A percentile compares a stretch with the other conserved stretches of the same genome.
Evolutionary conservation across 176 grass and related monocot genomes (phyloP).

Genomic region (Ensete glaucum): DNA sequence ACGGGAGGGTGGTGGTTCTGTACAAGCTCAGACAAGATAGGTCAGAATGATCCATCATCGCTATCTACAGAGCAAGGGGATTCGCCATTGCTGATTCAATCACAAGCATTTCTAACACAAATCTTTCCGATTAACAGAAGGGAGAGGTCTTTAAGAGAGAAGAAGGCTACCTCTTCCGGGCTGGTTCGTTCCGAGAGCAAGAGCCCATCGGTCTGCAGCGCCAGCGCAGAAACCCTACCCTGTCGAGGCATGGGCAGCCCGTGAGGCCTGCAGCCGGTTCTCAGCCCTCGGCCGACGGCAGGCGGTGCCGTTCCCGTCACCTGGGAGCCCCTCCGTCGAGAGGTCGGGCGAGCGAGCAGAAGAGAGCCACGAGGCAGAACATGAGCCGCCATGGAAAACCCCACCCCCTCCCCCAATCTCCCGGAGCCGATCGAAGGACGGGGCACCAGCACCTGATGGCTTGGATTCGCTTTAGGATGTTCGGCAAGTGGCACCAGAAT

Average conservation of each 20-base stretch:
- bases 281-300: neutral
- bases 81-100: too few species aligned
- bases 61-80: too few species aligned
- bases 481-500: too few species aligned
- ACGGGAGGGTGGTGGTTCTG: too few species aligned
- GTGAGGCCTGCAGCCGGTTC: neutral
- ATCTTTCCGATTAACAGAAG: neutral
- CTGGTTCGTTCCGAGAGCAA: constrained; percentile 5
- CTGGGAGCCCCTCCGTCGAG: neutral
- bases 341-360: neutral
- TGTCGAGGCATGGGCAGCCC: neutral
- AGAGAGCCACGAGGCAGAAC: neutral
- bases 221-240: neutral
- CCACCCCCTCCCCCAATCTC: neutral
- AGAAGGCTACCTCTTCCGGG: neutral
- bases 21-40: too few species aligned
- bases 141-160: neutral
- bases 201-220: neutral
- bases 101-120: too few species aligned
- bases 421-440: neutral
- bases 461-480: too few species aligned
- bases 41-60: too few species aligned
- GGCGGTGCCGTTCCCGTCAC: neutral
- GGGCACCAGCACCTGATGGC: neutral
- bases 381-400: neutral